These are phyloP conservation scores for Solanum habrochaites DNA, from an alignment of 257 asterid genomes.

Conservation along the genomic window DNA sequence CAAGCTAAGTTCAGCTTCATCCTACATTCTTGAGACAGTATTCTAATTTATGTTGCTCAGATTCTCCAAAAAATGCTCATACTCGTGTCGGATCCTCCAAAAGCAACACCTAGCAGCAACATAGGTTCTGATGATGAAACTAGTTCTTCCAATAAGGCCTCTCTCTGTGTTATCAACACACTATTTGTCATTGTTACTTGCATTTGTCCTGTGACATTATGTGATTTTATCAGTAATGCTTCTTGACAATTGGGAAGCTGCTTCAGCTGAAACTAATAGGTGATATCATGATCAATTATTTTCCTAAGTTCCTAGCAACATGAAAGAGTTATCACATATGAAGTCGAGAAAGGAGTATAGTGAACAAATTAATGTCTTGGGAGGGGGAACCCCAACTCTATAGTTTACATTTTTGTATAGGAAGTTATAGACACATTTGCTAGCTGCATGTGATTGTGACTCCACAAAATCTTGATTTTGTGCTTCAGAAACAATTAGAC, in stretches of 20 bases:
- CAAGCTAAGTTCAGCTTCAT: not conserved
- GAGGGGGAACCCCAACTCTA: not conserved
- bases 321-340: not conserved
- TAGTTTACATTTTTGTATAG: not conserved
- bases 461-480: not conserved
- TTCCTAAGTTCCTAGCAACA: not conserved
- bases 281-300: not conserved
- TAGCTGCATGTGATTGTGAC: not conserved
- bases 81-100: not conserved
- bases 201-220: not conserved
- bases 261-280: not conserved
- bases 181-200: not conserved
- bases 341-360: not conserved
- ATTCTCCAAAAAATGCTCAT: not conserved
- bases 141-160: not conserved
- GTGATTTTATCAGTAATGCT: not conserved
- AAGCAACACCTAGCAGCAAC: not conserved
- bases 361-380: not conserved
- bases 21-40: not conserved
- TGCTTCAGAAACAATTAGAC: not conserved
- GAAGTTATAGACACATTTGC: not conserved
- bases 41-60: not conserved
- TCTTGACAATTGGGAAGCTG: not conserved
- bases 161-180: not conserved
- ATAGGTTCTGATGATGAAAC: not conserved